Percentiles rank a stretch among this genome's conserved stretches.
phyloP scores from a whole-genome alignment of 192 early-diverging fungal genomes.

The Diversispora epigaea region DNA sequence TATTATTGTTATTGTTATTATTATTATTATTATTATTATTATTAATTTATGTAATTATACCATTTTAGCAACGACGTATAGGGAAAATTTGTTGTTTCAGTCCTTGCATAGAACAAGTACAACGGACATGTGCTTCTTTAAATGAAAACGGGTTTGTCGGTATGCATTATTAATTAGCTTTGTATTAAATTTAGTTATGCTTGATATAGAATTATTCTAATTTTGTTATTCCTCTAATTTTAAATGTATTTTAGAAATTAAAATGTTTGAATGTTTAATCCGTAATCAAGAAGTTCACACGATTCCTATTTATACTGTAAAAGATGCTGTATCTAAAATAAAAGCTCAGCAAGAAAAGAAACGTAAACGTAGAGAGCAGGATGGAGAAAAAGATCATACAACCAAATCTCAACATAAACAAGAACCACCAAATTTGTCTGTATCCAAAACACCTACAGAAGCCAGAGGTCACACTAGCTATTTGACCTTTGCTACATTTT shows the following conservation, averaged over 20 bases:
- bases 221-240: not conserved
- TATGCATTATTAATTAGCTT: slow-evolving; percentile 30
- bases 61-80: slow-evolving; percentile 54
- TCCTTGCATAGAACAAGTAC: slow-evolving; percentile 96
- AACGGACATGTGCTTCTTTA: slow-evolving; percentile 72
- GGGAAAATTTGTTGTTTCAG: slow-evolving; percentile 93
- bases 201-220: not conserved
- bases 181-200: not conserved
- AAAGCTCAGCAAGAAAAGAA: slow-evolving; percentile 43
- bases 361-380: slow-evolving; percentile 41
- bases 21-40: not conserved
- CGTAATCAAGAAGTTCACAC: slow-evolving; percentile 72
- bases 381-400: slow-evolving; percentile 33
- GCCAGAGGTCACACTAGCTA: slow-evolving; percentile 92
- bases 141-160: slow-evolving; percentile 85
- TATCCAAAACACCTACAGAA: slow-evolving; percentile 61
- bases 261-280: slow-evolving; percentile 92
- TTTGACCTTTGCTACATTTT: slow-evolving; percentile 87
- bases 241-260: slow-evolving; percentile 30
- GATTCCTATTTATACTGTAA: slow-evolving; percentile 62
- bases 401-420: slow-evolving; percentile 29
- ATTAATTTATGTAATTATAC: not conserved
- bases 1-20: not conserved
- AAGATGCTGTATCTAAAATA: slow-evolving; percentile 55
- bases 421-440: slow-evolving; percentile 49